Evolutionary conservation across 78 protist genomes (phyloP), one percentile per base, ranked within the genome.

Genomic region (Dictyostelium brefeldianum): DNA sequence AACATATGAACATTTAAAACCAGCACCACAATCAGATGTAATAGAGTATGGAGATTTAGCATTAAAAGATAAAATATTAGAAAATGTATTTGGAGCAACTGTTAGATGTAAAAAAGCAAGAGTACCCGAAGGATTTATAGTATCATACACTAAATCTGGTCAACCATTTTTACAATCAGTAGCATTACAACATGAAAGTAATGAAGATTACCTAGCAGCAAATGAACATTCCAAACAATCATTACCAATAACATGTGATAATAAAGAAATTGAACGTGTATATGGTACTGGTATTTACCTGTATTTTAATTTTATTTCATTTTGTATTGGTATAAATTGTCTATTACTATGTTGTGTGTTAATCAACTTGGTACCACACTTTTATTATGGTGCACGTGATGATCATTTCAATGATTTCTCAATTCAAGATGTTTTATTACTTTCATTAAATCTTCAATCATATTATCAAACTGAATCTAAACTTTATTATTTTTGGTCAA

Each of bases 281-380:
- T 87, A 62, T 77, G 93, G 93, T 41, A 31, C 59, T n/a, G 93
- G 93, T 77, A 54, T 87, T 29, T 87, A 87, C 65, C 4, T 87
- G 11, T 87, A 87, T 46, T 87, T 87, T 50, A 80, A 87, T 36
- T 87, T 87, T 31, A 65, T 87, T 4, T 3, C 31, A 25, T 87
- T 87, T 64, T 87, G 93, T 65, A 74, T 78, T 18, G 48, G 51
- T 11, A 41, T 65, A 75, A 87, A 87, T 65, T 14, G 64, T 29
- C 6, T 87, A 11, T 57, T 87, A 25, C 12, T 87, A 10, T 1
- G 15, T 5, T 46, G n/a, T 8, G 84, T 50, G 0, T 20, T 87
- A 22, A 57, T 87, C 9, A 77, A 50, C 12, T 9, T 87, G 46
- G 64, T 87, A 5, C 93, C 93, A 74, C 93, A 87, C n/a, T 70